phyloP scores from a whole-genome alignment of 768 basidiomycete species.

The Russula sp. region DNA sequence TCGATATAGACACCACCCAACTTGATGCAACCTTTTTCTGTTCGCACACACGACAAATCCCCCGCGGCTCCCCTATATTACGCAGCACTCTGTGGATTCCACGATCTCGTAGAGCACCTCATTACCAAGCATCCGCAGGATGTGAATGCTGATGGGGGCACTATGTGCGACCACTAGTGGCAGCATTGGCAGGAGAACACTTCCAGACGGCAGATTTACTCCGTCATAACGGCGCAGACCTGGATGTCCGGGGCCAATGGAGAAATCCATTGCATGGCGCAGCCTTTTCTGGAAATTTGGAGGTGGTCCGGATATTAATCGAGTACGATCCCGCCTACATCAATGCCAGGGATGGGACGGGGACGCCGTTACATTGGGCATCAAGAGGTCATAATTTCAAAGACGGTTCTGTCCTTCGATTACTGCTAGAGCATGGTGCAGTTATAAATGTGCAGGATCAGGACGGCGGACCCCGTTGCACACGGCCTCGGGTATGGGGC shows the following conservation, averaged over 20 bases:
- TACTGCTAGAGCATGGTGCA: background rate
- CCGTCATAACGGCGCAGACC: background rate
- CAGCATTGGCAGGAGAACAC: background rate
- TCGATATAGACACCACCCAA: background rate
- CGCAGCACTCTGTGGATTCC: background rate
- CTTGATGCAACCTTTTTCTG: background rate
- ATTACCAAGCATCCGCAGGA: background rate
- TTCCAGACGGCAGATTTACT: background rate
- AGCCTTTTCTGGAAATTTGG: background rate
- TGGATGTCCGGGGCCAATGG: too few relatives aligned
- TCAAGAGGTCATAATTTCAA: background rate
- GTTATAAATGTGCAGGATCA: background rate
- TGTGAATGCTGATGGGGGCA: background rate
- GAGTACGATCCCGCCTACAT: background rate
- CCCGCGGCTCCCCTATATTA: background rate
- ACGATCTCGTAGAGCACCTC: background rate
- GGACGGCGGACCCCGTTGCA: background rate
- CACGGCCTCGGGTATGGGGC: accelerated
- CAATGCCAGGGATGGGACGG: background rate
- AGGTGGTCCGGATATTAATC: background rate
- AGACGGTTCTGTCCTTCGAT: background rate
- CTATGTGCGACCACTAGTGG: background rate
- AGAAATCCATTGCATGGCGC: background rate
- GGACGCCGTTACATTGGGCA: background rate
- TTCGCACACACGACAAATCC: background rate